These are phyloP conservation scores for Pezicula carpinea DNA, from an alignment of 2,329 filamentous ascomycete species.

Conservation along the genomic window DNA sequence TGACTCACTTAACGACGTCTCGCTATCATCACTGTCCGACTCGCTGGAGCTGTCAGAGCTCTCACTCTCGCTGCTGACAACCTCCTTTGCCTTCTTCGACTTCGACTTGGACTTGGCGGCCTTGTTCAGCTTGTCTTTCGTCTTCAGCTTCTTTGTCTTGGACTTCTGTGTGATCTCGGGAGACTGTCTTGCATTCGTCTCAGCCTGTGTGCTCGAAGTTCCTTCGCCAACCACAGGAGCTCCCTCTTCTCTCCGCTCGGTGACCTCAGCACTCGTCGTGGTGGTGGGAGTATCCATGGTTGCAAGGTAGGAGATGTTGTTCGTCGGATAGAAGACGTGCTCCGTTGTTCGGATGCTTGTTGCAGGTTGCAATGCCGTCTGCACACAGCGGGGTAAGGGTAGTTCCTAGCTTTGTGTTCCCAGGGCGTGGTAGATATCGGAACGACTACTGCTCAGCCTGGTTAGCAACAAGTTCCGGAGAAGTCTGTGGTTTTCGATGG, in stretches of 20 bases:
- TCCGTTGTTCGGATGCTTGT: too few species aligned
- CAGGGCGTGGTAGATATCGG: too few species aligned
- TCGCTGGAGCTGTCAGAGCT: conserved; percentile 14
- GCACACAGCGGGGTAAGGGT: too few species aligned
- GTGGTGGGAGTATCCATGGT: conserved; percentile 25
- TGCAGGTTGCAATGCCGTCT: too few species aligned
- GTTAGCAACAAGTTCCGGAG: too few species aligned
- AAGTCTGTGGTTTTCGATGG: too few species aligned
- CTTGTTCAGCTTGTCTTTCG: conserved; percentile 13
- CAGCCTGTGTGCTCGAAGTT: conserved; percentile 15
- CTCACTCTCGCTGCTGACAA: conserved; percentile 15
- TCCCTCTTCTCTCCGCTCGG: conserved; percentile 17
- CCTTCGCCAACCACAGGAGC: conserved; percentile 14
- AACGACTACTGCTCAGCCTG: too few species aligned
- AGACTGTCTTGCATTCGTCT: conserved; percentile 18
- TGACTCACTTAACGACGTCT: conserved; percentile 10
- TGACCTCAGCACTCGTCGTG: conserved; percentile 18
- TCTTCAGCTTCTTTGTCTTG: conserved; percentile 12
- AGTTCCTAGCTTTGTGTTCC: too few species aligned
- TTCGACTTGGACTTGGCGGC: conserved; percentile 17
- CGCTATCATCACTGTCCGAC: conserved; percentile 13
- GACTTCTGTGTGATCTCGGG: conserved; percentile 15
- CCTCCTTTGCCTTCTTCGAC: conserved; percentile 20
- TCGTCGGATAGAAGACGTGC: too few species aligned
- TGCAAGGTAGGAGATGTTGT: neutral